These are phyloP conservation scores for Naegleria fowleri DNA, from an alignment of 208 protist genomes.

Conservation along the genomic window DNA sequence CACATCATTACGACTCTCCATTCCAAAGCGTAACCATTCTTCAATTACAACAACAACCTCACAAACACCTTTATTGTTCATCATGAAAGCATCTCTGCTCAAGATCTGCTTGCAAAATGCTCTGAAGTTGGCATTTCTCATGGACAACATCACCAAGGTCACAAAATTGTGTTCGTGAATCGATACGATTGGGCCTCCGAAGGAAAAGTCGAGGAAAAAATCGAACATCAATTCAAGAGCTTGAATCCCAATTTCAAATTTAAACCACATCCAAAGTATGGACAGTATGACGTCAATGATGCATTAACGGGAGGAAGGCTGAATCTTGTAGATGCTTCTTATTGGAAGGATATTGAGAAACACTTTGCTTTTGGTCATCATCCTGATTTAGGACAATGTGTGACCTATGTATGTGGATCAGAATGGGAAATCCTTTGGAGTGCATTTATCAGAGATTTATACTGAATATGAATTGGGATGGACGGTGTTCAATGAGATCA, in stretches of 20 bases:
- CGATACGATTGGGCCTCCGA: not conserved
- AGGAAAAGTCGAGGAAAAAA: not conserved
- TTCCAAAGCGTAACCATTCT: not conserved
- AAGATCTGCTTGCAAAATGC: not conserved
- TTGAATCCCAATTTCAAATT: no score
- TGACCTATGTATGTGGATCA: not conserved
- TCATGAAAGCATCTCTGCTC: not conserved
- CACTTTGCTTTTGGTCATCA: not conserved
- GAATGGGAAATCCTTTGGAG: not conserved
- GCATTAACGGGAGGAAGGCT: not conserved
- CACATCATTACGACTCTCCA: not conserved
- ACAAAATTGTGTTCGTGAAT: not conserved
- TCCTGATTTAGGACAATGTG: not conserved
- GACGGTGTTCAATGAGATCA: not conserved
- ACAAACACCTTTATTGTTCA: not conserved
- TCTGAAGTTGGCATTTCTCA: not conserved
- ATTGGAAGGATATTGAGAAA: not conserved
- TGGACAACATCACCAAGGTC: not conserved
- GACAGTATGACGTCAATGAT: not conserved
- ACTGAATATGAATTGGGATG: slow-evolving; percentile 10
- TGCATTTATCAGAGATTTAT: not conserved
- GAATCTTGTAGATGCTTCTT: not conserved
- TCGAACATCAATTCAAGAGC: no score
- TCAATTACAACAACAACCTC: not conserved
- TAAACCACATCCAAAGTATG: no score